Conservation (phyloP, 2,329 filamentous ascomycete species). For the Microcera coccophila region DNA sequence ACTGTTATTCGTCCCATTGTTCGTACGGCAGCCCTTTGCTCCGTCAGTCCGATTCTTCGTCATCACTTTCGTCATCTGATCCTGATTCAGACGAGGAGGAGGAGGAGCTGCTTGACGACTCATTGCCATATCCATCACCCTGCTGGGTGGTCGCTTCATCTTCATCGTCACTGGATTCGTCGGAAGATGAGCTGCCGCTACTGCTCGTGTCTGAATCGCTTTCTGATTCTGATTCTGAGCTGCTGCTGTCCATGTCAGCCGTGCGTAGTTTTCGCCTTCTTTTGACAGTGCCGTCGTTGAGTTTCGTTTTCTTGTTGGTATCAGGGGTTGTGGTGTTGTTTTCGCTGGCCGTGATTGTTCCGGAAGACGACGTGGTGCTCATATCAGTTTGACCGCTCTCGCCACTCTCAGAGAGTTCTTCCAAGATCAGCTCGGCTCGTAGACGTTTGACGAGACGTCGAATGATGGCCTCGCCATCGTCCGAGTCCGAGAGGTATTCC, state of each 20-base stretch:
- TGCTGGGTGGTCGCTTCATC: slow-evolving; percentile 30
- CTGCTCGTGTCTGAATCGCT: slow-evolving; percentile 35
- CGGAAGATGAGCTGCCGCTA: slow-evolving; percentile 34
- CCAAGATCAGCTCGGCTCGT: slow-evolving; percentile 56
- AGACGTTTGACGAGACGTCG: slow-evolving; percentile 58
- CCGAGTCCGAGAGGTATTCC: slow-evolving; percentile 47
- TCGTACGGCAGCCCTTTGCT: neutral
- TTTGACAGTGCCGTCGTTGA: slow-evolving; percentile 48
- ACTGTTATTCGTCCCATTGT: no score
- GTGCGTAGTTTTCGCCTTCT: slow-evolving; percentile 51
- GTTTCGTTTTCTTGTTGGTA: slow-evolving; percentile 37
- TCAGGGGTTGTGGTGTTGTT: slow-evolving; percentile 20
- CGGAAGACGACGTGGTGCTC: slow-evolving; percentile 30
- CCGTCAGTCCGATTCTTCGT: slow-evolving; percentile 17
- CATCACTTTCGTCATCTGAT: slow-evolving; percentile 29
- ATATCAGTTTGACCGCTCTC: slow-evolving; percentile 42
- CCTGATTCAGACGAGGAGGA: slow-evolving; percentile 32
- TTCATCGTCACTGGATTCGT: slow-evolving; percentile 34
- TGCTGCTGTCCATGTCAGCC: slow-evolving; percentile 38
- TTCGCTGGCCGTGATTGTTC: slow-evolving; percentile 24
- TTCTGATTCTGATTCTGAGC: slow-evolving; percentile 30
- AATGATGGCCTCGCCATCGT: slow-evolving; percentile 49
- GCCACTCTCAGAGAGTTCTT: slow-evolving; percentile 50
- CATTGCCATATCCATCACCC: slow-evolving; percentile 21
- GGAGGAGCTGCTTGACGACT: slow-evolving; percentile 38